Conservation (phyloP, 2,329 filamentous ascomycete genomes). For the Sclerotinia trifoliorum region DNA sequence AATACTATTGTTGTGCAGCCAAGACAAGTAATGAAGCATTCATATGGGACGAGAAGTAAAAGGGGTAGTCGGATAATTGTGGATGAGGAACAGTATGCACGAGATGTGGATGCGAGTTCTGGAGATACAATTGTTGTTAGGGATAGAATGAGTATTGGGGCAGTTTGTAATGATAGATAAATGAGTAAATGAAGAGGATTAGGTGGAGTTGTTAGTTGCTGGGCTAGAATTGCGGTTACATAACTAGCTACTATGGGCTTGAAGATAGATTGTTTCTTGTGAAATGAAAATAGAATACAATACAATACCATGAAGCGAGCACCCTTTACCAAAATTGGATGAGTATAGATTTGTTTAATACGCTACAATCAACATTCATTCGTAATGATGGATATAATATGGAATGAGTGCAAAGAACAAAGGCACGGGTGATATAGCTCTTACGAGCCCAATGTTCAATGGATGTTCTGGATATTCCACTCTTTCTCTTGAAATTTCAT, state of each 20-base stretch:
- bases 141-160: conserved; percentile 18
- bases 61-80: background rate
- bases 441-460: no score
- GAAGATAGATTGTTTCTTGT: background rate
- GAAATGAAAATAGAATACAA: background rate
- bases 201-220: background rate
- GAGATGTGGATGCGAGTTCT: background rate
- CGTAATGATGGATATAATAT: no score
- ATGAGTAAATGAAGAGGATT: background rate
- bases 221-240: background rate
- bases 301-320: background rate
- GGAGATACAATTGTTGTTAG: conserved; percentile 13
- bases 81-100: background rate
- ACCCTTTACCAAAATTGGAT: background rate
- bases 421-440: background rate
- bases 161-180: conserved; percentile 22
- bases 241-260: background rate
- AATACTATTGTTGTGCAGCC: background rate
- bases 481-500: background rate
- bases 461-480: no score
- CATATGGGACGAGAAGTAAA: conserved; percentile 20
- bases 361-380: background rate
- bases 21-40: conserved; percentile 1
- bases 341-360: background rate
- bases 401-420: background rate